Evolutionary conservation across 441 rosid genomes (phyloP), one percentile per base, ranked within the genome.

Genomic region (Mallotus repandus): DNA sequence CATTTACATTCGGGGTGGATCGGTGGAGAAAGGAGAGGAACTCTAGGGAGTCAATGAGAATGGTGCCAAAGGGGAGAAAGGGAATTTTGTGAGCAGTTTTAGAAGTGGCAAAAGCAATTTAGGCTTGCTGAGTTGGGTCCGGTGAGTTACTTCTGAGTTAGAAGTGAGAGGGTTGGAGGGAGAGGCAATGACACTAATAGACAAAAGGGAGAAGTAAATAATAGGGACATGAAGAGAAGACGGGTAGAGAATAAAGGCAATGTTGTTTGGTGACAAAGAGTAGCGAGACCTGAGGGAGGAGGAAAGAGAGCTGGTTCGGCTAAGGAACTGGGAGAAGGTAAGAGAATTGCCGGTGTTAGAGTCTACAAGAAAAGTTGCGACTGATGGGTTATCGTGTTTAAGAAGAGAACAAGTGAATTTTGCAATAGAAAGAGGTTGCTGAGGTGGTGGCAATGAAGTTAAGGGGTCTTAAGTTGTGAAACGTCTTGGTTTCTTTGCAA

Each of bases 81-180:
- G 86, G 88, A 58, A 94, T 66, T 62, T 82, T 89, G 9, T 74
- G 71, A 60, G 89, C 88, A 22, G 87, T 78, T 48, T 75, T 73
- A 52, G 93, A 81, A 38, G 96, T 89, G 63, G 96, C 88, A 70
- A 95, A 95, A 45, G 91, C 97, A 71, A 95, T 79, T 71, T 84
- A 12, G 99, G 97, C 32, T 78, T 80, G 59, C 83, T 60, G 76
- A 95, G 88, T 74, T 79, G 74, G 67, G 88, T 62, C 77, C 86
- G 93, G 77, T 89, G 96, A 63, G 81, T 74, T 52, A 92, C 72
- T 69, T 95, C 97, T 57, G 82, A 68, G 54, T 73, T 70, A 62
- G 99, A 91, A 69, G 84, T 55, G 74, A 92, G 81, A 5, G 99
- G 97, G 65, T 92, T 95, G 62, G 91, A 86, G 35, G 99, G 97